Evolutionary conservation across 2,329 filamentous ascomycete genomes (phyloP).

Genomic region (Pyrenochaeta sp.): DNA sequence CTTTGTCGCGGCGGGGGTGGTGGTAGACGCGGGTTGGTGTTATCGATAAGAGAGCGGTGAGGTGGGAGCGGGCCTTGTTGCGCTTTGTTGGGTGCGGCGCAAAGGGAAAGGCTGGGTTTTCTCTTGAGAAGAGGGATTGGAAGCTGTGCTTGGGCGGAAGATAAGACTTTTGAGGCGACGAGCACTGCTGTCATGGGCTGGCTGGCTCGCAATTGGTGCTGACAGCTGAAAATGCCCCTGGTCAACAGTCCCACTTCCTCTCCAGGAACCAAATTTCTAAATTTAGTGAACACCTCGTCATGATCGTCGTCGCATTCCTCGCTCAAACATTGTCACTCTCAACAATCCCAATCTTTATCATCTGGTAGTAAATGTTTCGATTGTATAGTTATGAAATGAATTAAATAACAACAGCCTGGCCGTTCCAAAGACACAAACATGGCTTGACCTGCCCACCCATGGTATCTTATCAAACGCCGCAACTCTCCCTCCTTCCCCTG

Average conservation of each 20-base stretch:
- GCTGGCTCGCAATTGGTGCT: not conserved
- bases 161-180: not conserved
- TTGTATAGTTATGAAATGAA: no score
- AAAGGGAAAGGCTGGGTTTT: no score
- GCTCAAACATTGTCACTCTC: no score
- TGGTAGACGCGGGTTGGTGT: no score
- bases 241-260: no score
- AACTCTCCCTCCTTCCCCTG: no score
- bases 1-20: constrained; percentile 11
- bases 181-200: not conserved
- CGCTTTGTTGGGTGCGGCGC: not conserved
- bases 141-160: not conserved
- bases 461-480: no score
- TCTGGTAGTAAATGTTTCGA: no score
- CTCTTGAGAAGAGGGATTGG: not conserved
- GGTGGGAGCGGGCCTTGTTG: no score
- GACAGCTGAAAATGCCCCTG: constrained; percentile 2
- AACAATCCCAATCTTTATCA: no score
- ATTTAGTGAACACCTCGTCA: constrained; percentile 15
- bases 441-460: constrained; percentile 9
- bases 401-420: no score
- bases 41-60: constrained; percentile 39
- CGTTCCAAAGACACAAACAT: constrained; percentile 16
- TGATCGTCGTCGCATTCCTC: constrained; percentile 1
- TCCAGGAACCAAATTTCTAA: constrained; percentile 14